phyloP scores from a whole-genome alignment of 2,329 filamentous ascomycete species.

The Truncatella angustata region DNA sequence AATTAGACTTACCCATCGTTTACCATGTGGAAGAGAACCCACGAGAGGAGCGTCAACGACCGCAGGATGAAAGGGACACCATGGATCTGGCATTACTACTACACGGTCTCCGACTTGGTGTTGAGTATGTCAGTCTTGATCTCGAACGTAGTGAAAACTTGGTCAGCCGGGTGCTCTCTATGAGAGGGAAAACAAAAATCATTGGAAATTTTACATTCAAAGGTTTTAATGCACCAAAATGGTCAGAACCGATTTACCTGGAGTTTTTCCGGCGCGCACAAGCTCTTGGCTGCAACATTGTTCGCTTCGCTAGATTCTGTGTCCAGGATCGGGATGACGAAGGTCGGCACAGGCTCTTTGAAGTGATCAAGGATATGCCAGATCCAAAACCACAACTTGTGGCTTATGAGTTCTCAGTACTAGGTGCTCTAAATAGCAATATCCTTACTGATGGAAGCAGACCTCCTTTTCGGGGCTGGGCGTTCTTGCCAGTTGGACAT shows the following conservation, averaged over 20 bases:
- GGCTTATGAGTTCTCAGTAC: conserved; percentile 44
- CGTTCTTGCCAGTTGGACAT: conserved; percentile 54
- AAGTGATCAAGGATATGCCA: conserved; percentile 42
- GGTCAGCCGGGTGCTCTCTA: conserved; percentile 46
- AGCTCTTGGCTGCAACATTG: conserved; percentile 57
- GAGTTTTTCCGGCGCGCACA: conserved; percentile 53
- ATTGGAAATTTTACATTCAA: conserved; percentile 55
- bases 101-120: conserved; percentile 63
- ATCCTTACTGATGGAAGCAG: not conserved
- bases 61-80: conserved; percentile 35
- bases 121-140: conserved; percentile 65
- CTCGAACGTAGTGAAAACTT: conserved; percentile 52
- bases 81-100: conserved; percentile 57
- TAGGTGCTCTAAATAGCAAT: conserved; percentile 32
- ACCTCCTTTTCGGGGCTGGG: conserved; percentile 38
- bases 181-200: conserved; percentile 57
- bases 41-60: conserved; percentile 37
- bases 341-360: conserved; percentile 47
- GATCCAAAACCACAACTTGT: conserved; percentile 49
- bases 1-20: conserved; percentile 55
- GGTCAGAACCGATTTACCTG: conserved; percentile 53
- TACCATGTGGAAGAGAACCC: conserved; percentile 54
- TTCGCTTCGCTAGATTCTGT: conserved; percentile 59
- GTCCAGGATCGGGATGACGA: conserved; percentile 53
- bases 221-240: conserved; percentile 47